A percentile compares a stretch with the other conserved stretches of the same genome.
Conservation (phyloP, 2,329 filamentous ascomycete species). For the Thielaviopsis ethacetica region DNA sequence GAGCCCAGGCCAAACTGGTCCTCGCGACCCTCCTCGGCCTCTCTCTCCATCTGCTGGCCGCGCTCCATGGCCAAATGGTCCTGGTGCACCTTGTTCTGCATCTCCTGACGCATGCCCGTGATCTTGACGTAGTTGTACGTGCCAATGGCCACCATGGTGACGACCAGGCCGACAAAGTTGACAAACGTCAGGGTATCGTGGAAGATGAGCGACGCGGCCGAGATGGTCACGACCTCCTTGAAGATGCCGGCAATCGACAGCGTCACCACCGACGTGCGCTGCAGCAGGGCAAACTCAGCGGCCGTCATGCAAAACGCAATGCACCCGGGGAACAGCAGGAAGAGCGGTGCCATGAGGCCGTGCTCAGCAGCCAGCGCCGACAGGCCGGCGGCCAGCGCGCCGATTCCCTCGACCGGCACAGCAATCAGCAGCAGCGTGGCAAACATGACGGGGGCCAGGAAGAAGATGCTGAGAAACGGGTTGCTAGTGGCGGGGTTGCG, state of each 20-base stretch:
- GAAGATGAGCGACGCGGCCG: constrained; percentile 73
- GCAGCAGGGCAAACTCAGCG: constrained; percentile 84
- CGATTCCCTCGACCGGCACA: constrained; percentile 68
- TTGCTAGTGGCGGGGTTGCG: constrained; percentile 91
- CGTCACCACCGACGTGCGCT: constrained; percentile 90
- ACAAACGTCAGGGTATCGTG: constrained; percentile 73
- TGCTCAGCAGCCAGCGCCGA: constrained; percentile 45
- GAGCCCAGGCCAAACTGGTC: constrained; percentile 71
- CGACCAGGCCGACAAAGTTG: constrained; percentile 73
- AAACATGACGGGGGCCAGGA: constrained; percentile 96
- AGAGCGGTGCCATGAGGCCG: constrained; percentile 51
- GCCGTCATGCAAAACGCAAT: constrained; percentile 96
- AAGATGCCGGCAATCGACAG: constrained; percentile 95
- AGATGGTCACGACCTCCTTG: constrained; percentile 95
- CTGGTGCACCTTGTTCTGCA: constrained; percentile 34
- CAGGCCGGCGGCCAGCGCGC: constrained; percentile 50
- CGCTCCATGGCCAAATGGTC: constrained; percentile 43
- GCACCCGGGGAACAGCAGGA: constrained; percentile 76
- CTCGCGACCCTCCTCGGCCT: constrained; percentile 71
- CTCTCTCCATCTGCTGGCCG: constrained; percentile 87
- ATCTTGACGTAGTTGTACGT: constrained; percentile 95
- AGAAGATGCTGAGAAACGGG: constrained; percentile 93
- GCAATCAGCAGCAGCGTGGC: constrained; percentile 63
- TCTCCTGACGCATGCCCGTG: constrained; percentile 68
- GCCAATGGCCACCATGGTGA: constrained; percentile 74